A percentile compares a stretch with the other conserved stretches of the same genome.
These are phyloP conservation scores for Fusarium nematophilum DNA, from an alignment of 2,329 filamentous ascomycete species.

Conservation along the genomic window DNA sequence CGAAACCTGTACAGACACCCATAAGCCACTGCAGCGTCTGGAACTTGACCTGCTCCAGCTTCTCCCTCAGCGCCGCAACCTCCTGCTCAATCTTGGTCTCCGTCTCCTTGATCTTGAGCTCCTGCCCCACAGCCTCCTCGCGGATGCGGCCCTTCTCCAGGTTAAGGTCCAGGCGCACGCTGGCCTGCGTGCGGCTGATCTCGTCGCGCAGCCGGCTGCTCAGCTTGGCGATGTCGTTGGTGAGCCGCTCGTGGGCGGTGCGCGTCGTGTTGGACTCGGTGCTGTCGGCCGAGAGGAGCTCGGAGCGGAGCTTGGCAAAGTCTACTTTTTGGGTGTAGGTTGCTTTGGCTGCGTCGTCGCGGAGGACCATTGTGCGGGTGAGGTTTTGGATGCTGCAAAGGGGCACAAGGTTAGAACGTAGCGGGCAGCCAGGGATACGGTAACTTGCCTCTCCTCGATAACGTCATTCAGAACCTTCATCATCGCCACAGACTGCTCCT, in stretches of 20 bases:
- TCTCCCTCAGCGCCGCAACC: conserved; percentile 88
- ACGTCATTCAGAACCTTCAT: conserved; percentile 98
- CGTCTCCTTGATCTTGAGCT: conserved; percentile 98
- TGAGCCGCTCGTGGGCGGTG: conserved; percentile 89
- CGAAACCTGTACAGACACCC: conserved; percentile 79
- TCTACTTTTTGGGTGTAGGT: conserved; percentile 92
- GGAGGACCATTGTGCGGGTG: conserved; percentile 96
- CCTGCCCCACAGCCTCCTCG: conserved; percentile 95
- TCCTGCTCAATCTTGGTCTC: conserved; percentile 99
- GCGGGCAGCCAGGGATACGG: no score
- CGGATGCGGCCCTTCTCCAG: conserved; percentile 96
- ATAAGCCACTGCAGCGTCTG: conserved; percentile 98
- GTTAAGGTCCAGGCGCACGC: conserved; percentile 91
- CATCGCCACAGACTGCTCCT: conserved; percentile 96
- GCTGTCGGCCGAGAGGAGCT: conserved; percentile 90
- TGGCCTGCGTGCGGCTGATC: conserved; percentile 92
- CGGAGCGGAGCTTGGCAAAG: conserved; percentile 95
- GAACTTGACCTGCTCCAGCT: conserved; percentile 97
- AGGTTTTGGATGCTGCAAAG: conserved; percentile 86
- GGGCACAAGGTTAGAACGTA: not conserved
- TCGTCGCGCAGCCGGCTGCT: conserved; percentile 91
- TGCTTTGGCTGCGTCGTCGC: conserved; percentile 88
- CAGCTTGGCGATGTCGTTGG: conserved; percentile 94
- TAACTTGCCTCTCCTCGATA: conserved; percentile 84
- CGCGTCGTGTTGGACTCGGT: conserved; percentile 91